Base-by-base conservation (phyloP, 148 eudicot species). In the Limonium bicolor region DNA sequence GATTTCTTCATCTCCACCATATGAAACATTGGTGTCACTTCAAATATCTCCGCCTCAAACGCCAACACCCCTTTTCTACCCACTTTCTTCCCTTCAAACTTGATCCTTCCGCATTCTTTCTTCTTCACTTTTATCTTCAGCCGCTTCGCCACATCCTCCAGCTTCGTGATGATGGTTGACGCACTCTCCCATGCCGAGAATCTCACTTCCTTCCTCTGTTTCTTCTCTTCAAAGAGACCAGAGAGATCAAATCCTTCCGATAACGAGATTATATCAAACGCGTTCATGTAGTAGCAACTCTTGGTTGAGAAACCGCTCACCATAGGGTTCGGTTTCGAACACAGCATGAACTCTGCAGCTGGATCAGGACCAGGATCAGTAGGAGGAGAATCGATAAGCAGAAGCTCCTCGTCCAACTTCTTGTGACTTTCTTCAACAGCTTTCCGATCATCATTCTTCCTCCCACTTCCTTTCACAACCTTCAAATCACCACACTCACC, bases 171-270 rank as follows among this genome's bases (percentile, higher is more conserved):
- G 19, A 66, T 62, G 31, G 68, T 62, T n/a, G 59, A 54, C 21
- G 77, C 72, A 10, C 64, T 39, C 31, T 59, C 56, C n/a, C 48
- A 29, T 1, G 77, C 51, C 5, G 65, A 58, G 35, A 71, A 66
- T 15, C 65, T 48, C 25, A 54, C 60, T 20, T 71, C 72, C 42
- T 71, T 59, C 47, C 55, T 71, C 46, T 58, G 55, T 20, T 38
- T 53, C 60, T 54, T 71, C 48, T 63, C 72, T 57, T 66, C 72
- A 2, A 71, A 71, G 22, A 71, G 31, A 30, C 77, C 72, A 2
- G 77, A 71, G 38, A 71, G 30, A 48, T 71, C 77, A 24, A 71
- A 67, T 0, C 77, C 77, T 36, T 58, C 65, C 5, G 77, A 71
- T 36, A 54, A 66, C 4, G 77, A 62, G 28, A 71, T 71, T 24